These are phyloP conservation scores for Heliamphora pulchella DNA, from an alignment of 179 eudicot species.

Conservation along the genomic window DNA sequence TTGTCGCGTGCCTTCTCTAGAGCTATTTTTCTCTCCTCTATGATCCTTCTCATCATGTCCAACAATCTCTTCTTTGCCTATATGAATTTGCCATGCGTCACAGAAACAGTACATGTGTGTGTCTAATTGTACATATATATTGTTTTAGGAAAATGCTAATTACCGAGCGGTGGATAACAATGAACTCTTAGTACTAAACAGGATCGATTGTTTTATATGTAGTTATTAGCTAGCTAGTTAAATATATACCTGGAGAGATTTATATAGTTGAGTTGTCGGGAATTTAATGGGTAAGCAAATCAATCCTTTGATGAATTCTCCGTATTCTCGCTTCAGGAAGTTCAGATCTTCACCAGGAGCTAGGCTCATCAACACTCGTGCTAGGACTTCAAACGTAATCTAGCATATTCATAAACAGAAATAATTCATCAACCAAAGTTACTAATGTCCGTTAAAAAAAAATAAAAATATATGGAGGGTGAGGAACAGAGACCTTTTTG, in stretches of 20 bases:
- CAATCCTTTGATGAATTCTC: constrained; percentile 75
- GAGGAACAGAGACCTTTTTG: constrained; percentile 42
- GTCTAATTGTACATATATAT: not conserved
- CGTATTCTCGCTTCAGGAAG: constrained; percentile 57
- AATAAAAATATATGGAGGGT: not conserved
- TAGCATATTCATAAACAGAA: constrained; percentile 13
- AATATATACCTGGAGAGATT: constrained; percentile 55
- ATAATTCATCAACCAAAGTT: not conserved
- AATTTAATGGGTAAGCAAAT: constrained; percentile 76
- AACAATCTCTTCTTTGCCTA: constrained; percentile 71
- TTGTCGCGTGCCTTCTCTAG: constrained; percentile 20
- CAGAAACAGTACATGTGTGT: not conserved
- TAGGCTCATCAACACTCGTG: constrained; percentile 57
- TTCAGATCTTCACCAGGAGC: constrained; percentile 69
- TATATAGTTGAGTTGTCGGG: constrained; percentile 75
- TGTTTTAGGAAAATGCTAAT: not conserved
- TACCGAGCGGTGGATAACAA: not conserved
- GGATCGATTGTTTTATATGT: too few relatives aligned
- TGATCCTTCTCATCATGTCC: constrained; percentile 35
- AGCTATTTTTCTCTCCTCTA: constrained; percentile 40
- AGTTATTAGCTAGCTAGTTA: not conserved
- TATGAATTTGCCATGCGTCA: not conserved
- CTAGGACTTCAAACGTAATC: constrained; percentile 81
- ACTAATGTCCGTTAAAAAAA: too few relatives aligned
- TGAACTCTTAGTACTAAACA: too few relatives aligned